These are phyloP conservation scores for Dactylorhiza incarnata DNA, from an alignment of 106 monocot genomes.

Conservation along the genomic window DNA sequence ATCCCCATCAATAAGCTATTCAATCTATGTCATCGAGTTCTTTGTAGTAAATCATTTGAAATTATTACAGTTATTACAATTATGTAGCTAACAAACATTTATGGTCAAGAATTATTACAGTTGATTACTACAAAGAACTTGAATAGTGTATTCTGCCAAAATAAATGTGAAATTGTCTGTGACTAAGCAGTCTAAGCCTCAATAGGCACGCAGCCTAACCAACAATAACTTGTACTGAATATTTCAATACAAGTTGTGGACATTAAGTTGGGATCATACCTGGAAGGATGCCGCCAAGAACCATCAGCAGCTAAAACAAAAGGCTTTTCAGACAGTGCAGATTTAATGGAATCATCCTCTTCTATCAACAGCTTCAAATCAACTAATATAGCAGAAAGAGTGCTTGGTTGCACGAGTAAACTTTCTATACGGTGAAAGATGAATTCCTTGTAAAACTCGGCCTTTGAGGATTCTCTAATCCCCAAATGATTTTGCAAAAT, in stretches of 20 bases:
- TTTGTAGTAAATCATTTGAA: no score
- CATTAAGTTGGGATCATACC: conserved; percentile 34
- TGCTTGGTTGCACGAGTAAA: conserved; percentile 42
- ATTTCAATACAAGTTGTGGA: not conserved
- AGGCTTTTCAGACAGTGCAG: conserved; percentile 42
- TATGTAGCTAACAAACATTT: no score
- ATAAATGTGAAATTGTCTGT: not conserved
- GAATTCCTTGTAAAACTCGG: conserved; percentile 74
- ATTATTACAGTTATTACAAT: no score
- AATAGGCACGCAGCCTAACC: not conserved
- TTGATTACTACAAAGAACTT: not conserved
- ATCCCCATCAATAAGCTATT: no score
- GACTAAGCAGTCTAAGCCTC: not conserved
- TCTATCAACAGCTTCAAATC: conserved; percentile 67
- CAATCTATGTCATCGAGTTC: no score
- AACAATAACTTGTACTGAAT: not conserved
- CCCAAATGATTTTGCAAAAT: conserved; percentile 56
- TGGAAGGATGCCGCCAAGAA: conserved; percentile 70
- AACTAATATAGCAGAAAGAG: conserved; percentile 54
- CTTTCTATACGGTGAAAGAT: conserved; percentile 55
- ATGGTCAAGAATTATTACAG: not conserved
- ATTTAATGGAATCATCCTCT: conserved; percentile 45
- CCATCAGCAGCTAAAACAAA: conserved; percentile 90
- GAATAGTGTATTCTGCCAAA: not conserved
- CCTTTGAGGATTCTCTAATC: conserved; percentile 59